Evolutionary conservation across 2,329 filamentous ascomycete species (phyloP), one percentile per base, ranked within the genome.

Genomic region (Daldinia eschscholtzii): DNA sequence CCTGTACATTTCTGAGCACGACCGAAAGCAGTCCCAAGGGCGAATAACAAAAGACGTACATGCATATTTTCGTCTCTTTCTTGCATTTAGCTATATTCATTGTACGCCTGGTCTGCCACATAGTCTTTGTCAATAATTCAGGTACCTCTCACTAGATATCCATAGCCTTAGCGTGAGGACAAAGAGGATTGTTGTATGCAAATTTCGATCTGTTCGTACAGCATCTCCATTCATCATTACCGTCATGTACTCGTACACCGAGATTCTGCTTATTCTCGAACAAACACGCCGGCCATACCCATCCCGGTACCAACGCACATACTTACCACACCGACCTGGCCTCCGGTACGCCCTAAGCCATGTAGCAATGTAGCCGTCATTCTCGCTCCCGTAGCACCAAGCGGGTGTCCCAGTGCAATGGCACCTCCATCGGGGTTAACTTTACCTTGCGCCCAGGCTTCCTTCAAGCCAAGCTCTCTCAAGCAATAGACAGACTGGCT

Each of bases 391-490:
- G 94, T 98, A 35, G 94, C 94, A 53, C 95, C 94, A 0, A 98
- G 86, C 5, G 94, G 94, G 79, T 98, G 95, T 1, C 95, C 95
- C 26, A 98, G 82, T n/a, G 95, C 94, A 79, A 98, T 97, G 2
- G 94, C 95, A 35, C 95, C 94, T 68, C 95, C 95, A 75, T 97
- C 94, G 0, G 93, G 93, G 81, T 98, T 98, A 18, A 98, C 92
- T 81, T 87, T 91, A 6, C 88, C 88, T 62, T 87, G 81, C 73
- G 90, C 86, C 82, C 84, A 89, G 72, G 76, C 88, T 75, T 82
- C 78, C 79, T 89, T 89, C 20, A 95, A 82, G 0, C 90, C 91
- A 10, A 96, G 78, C 75, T 89, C 86, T 67, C 93, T 83, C 52
- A 95, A 82, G 74, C 91, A 94, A 81, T 97, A 86, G 4, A 91